A percentile compares a stretch with the other conserved stretches of the same genome.
phyloP scores from a whole-genome alignment of 208 protist genomes.

The Trypanosoma melophagium region DNA sequence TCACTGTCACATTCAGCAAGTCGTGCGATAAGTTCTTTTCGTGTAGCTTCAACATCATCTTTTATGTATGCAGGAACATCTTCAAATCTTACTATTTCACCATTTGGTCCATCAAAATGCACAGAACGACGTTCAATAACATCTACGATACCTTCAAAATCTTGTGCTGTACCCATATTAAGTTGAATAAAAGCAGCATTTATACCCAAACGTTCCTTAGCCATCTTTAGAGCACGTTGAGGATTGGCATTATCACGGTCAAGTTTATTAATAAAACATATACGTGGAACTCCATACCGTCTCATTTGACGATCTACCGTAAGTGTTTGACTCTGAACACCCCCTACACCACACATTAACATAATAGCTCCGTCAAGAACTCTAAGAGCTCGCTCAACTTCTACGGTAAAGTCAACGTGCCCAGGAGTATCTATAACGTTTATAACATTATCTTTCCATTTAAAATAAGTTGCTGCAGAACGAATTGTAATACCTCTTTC shows the following conservation, averaged over 20 bases:
- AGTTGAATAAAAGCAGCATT: slow-evolving; percentile 96
- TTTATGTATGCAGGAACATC: slow-evolving; percentile 80
- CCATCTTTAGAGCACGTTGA: slow-evolving; percentile 74
- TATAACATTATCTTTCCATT: slow-evolving; percentile 95
- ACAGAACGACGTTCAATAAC: slow-evolving; percentile 91
- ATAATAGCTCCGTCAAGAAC: slow-evolving; percentile 98
- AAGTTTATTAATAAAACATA: slow-evolving; percentile 99
- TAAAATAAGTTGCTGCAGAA: slow-evolving; percentile 96
- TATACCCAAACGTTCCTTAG: slow-evolving; percentile 92
- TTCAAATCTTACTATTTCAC: slow-evolving; percentile 84
- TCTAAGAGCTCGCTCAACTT: slow-evolving; percentile 97
- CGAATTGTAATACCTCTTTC: slow-evolving; percentile 99
- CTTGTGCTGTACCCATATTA: slow-evolving; percentile 95
- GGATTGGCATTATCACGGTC: slow-evolving; percentile 95
- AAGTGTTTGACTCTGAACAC: slow-evolving; percentile 98
- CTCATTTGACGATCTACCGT: slow-evolving; percentile 99
- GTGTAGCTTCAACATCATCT: slow-evolving; percentile 68
- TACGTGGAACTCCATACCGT: slow-evolving; percentile 97
- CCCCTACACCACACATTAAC: slow-evolving; percentile 94
- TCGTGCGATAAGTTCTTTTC: slow-evolving; percentile 90
- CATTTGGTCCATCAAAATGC: slow-evolving; percentile 93
- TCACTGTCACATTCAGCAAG: slow-evolving; percentile 95
- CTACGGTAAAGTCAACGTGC: slow-evolving; percentile 99
- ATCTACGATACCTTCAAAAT: slow-evolving; percentile 97
- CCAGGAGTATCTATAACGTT: slow-evolving; percentile 99